Conservation (phyloP, 2,329 filamentous ascomycete species). For the Aspergillus felis region DNA sequence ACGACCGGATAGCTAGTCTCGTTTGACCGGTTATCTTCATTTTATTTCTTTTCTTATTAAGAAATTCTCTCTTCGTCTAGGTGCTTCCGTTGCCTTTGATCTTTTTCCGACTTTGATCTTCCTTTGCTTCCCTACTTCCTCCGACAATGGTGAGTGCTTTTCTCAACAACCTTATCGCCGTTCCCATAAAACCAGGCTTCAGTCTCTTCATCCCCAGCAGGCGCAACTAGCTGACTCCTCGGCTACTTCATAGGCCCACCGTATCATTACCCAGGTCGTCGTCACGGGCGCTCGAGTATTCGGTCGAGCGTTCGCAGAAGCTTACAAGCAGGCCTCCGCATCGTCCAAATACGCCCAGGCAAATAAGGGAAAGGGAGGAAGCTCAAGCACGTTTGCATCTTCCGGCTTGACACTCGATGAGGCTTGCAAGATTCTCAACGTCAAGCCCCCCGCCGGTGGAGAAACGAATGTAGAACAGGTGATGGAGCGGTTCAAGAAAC, state of each 20-base stretch:
- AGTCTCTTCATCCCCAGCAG: neutral
- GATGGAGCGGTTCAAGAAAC: constrained; percentile 82
- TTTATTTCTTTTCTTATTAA: neutral
- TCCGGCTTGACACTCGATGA: constrained; percentile 88
- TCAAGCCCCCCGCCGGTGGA: constrained; percentile 78
- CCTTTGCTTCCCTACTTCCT: neutral
- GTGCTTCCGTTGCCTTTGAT: neutral
- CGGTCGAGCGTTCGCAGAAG: constrained; percentile 87
- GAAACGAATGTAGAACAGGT: constrained; percentile 75
- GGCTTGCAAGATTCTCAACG: constrained; percentile 95
- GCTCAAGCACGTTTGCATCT: constrained; percentile 53
- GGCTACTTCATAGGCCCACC: constrained; percentile 66
- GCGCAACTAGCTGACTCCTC: neutral
- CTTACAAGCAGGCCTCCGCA: constrained; percentile 91
- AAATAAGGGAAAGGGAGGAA: constrained; percentile 55
- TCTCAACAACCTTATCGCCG: neutral
- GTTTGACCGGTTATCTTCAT: constrained; percentile 4
- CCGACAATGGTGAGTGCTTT: constrained; percentile 23
- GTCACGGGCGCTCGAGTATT: constrained; percentile 87
- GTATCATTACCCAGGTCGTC: constrained; percentile 89
- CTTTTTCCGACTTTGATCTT: neutral
- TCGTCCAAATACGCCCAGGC: constrained; percentile 77
- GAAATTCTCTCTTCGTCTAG: neutral
- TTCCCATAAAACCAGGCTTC: neutral
- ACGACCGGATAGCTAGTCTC: constrained; percentile 1